Evolutionary conservation across 2,329 filamentous ascomycete species (phyloP), one percentile per base, ranked within the genome.

Genomic region (Bipolaris victoriae): DNA sequence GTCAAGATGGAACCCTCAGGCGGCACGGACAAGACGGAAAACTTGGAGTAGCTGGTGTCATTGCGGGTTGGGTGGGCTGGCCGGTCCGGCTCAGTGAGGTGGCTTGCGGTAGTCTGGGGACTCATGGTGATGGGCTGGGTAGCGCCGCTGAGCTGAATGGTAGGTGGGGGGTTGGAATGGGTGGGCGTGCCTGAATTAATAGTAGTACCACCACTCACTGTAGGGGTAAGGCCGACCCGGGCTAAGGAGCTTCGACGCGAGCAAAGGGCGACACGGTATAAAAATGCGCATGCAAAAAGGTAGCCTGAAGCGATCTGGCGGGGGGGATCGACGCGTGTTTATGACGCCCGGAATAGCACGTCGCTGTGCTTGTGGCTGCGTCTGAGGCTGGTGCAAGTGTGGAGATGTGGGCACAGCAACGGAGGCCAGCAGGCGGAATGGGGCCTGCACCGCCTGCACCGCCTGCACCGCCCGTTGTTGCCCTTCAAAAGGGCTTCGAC

Each of bases 1-100:
- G 93, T 97, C 73, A 99, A 80, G 63, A 88, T 79, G 48, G 85
- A 84, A 20, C 83, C 84, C 33, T 82, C 79, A n/a, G 82, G 82
- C 47, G 82, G 81, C 53, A 79, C 72, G 24, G 81, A 82, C 57
- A 75, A 69, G 39, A 68, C 75, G n/a, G 80, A 81, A 40, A 72
- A 65, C 62, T 76, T 76, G 44, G 73, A 73, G 49, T 68, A 72
- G 58, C 60, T 71, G 31, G 73, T 73, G 60, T 76, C 71, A 66
- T 45, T 73, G 65, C 46, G 66, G 49, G 20, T 56, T 29, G 50
- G 55, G 31, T 40, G 35, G 20, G 51, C 51, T 7, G 72, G 73
- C 24, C 68, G 69, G 39, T 49, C 47, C 1, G 67, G 60, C 35
- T 67, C 64, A 47, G 64, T 64, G 36, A 65, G 62, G 36, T 61